Base-by-base conservation (phyloP, 2,329 filamentous ascomycete genomes). In the Chalaropsis ovoidea region DNA sequence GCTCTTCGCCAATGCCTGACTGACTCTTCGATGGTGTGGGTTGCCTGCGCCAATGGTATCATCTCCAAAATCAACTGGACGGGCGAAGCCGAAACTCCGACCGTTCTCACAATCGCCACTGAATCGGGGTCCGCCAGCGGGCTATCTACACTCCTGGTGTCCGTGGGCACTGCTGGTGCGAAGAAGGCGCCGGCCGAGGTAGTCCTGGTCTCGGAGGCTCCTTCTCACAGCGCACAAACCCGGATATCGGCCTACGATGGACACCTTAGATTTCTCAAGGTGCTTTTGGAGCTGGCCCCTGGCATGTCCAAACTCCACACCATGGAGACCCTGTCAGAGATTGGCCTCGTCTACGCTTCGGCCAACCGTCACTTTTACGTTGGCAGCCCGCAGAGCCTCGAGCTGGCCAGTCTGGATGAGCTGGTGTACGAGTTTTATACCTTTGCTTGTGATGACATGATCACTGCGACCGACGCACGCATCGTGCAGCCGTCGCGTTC, bases 391-490 rank as follows among this genome's bases (percentile, higher is more conserved):
- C 69, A 71, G 24, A 69, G 70, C 42, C 47, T 69, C 11, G 65
- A 69, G 4, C 63, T 70, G 19, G 68, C 69, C 17, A 69, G 58
- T 4, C 64, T 75, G 8, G 71, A 72, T 6, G 68, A 72, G 13
- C 67, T 75, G 19, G 27, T 42, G 11, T 67, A 67, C 49, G 66
- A 65, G 41, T 82, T 86, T 70, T 81, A 80, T 68, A 79, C 80
- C 17, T 81, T 86, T 67, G 81, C 85, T 65, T 76, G 78, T 17
- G 81, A 83, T 2, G 85, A 89, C 69, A 79, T 82, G 52, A 82
- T 92, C 63, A 85, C 83, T 35, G 85, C 83, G 67, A 75, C 90
- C 56, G 87, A 94, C 71, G 73, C 88, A 63, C 81, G 83, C 35
- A 67, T 68, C n/a, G 65, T 68, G 65, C 73, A 70, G 65, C 71